Percentiles rank a stretch among this genome's conserved stretches.
Evolutionary conservation across 805 yeast species (phyloP).

Genomic region (Candida golubevii): DNA sequence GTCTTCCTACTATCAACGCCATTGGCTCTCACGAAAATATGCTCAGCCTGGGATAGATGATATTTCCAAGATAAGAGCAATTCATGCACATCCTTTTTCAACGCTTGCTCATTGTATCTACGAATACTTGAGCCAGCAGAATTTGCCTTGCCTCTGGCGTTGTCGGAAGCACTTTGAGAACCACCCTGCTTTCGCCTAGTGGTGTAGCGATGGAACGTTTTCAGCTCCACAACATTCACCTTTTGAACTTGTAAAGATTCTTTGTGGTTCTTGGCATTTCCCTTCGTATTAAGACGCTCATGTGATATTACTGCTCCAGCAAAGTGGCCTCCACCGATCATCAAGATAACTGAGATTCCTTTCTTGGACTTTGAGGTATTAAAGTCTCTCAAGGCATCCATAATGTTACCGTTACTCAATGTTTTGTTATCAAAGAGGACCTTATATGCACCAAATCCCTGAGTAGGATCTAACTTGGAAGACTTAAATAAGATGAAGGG

Average conservation of each 20-base stretch:
- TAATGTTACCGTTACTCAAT: constrained; percentile 40
- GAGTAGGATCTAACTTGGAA: constrained; percentile 35
- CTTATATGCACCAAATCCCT: constrained; percentile 67
- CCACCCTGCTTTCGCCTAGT: constrained; percentile 98
- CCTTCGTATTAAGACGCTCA: constrained; percentile 49
- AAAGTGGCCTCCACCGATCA: constrained; percentile 98
- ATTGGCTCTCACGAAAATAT: constrained; percentile 75
- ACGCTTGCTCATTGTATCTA: constrained; percentile 83
- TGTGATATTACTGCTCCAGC: constrained; percentile 92
- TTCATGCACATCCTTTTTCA: constrained; percentile 72
- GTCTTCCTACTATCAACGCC: constrained; percentile 64
- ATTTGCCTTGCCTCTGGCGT: constrained; percentile 89
- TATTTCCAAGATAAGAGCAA: constrained; percentile 62
- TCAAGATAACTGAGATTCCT: constrained; percentile 64
- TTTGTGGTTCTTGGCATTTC: constrained; percentile 46
- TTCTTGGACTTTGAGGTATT: constrained; percentile 26
- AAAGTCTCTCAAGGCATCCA: constrained; percentile 16
- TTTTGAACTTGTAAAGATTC: constrained; percentile 55
- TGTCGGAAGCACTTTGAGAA: constrained; percentile 88
- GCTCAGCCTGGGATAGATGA: constrained; percentile 55
- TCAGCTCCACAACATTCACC: constrained; percentile 65
- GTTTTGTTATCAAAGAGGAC: constrained; percentile 47
- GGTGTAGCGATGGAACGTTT: constrained; percentile 91
- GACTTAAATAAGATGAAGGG: constrained; percentile 63
- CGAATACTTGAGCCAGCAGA: constrained; percentile 92